These are phyloP conservation scores for Paecilomyces formosus DNA, from an alignment of 2,329 filamentous ascomycete species.

Conservation along the genomic window DNA sequence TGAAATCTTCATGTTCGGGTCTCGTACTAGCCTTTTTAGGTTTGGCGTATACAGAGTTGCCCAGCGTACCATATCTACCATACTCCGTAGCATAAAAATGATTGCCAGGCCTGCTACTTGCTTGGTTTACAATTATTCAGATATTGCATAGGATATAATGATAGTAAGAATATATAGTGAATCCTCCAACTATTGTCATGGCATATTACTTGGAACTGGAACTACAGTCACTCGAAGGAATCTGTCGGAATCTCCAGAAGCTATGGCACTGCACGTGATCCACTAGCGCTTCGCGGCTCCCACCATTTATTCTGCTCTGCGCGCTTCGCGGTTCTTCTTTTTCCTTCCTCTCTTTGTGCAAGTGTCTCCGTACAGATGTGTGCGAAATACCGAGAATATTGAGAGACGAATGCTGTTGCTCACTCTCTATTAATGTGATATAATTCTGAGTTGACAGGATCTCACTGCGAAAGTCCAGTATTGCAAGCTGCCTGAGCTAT, in stretches of 20 bases:
- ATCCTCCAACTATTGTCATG: background rate
- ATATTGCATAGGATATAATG: background rate
- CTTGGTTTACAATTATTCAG: background rate
- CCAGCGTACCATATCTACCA: background rate
- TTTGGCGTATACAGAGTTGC: background rate
- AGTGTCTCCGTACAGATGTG: background rate
- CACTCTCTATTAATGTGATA: constrained; percentile 11
- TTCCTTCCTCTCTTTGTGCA: constrained; percentile 1
- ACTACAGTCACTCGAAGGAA: background rate
- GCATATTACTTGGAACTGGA: background rate
- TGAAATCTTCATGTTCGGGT: background rate
- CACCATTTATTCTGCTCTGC: constrained; percentile 5
- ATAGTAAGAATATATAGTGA: too few species aligned
- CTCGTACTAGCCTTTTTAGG: background rate
- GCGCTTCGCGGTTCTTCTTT: constrained; percentile 13
- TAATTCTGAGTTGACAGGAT: constrained; percentile 8
- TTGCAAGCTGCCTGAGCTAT: background rate
- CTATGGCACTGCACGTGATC: constrained; percentile 10
- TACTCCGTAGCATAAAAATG: background rate
- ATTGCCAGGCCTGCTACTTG: background rate
- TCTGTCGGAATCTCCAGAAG: background rate
- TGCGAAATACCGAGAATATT: background rate
- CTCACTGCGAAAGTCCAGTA: background rate
- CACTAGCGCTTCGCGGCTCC: constrained; percentile 7
- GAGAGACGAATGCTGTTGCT: background rate